These are phyloP conservation scores for Strobilomyces confusus DNA, from an alignment of 768 basidiomycete genomes.

Conservation along the genomic window DNA sequence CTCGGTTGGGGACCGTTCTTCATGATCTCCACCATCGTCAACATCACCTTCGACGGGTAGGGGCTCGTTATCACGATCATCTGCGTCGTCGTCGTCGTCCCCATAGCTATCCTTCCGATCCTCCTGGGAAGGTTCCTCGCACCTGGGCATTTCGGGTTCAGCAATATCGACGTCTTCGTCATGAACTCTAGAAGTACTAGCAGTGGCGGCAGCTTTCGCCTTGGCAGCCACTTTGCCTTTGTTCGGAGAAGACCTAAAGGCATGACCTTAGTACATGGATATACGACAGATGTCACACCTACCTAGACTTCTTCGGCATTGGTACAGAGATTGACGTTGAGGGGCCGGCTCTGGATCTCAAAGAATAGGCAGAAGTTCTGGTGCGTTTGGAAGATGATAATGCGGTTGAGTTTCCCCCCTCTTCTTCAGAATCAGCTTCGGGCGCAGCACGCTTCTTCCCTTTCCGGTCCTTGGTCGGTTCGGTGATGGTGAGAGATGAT, in stretches of 20 bases:
- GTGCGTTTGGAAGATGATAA: slow-evolving; percentile 59
- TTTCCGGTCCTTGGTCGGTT: slow-evolving; percentile 70
- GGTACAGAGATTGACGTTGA: slow-evolving; percentile 41
- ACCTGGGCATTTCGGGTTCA: slow-evolving; percentile 53
- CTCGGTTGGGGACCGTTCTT: slow-evolving; percentile 34
- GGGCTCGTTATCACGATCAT: slow-evolving; percentile 48
- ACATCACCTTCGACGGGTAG: slow-evolving; percentile 46
- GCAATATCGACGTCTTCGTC: slow-evolving; percentile 78
- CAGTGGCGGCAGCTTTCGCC: slow-evolving; percentile 51
- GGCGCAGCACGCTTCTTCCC: slow-evolving; percentile 91
- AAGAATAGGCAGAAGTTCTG: slow-evolving; percentile 59
- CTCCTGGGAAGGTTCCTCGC: slow-evolving; percentile 42
- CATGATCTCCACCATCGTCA: slow-evolving; percentile 40
- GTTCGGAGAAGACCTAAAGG: slow-evolving; percentile 42
- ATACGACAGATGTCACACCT: slow-evolving; percentile 11
- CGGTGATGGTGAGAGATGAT: slow-evolving; percentile 64
- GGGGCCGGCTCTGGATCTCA: slow-evolving; percentile 53
- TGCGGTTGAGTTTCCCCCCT: slow-evolving; percentile 42
- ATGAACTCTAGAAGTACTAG: slow-evolving; percentile 60
- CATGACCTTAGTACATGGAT: slow-evolving; percentile 12
- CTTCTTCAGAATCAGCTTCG: slow-evolving; percentile 66
- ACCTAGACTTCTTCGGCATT: slow-evolving; percentile 80
- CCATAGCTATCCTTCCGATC: slow-evolving; percentile 41
- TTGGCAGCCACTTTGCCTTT: slow-evolving; percentile 62
- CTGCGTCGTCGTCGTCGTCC: slow-evolving; percentile 39